Evolutionary conservation across 371 early-diverging fungal species (phyloP).

Genomic region (Entomophthora muscae): DNA sequence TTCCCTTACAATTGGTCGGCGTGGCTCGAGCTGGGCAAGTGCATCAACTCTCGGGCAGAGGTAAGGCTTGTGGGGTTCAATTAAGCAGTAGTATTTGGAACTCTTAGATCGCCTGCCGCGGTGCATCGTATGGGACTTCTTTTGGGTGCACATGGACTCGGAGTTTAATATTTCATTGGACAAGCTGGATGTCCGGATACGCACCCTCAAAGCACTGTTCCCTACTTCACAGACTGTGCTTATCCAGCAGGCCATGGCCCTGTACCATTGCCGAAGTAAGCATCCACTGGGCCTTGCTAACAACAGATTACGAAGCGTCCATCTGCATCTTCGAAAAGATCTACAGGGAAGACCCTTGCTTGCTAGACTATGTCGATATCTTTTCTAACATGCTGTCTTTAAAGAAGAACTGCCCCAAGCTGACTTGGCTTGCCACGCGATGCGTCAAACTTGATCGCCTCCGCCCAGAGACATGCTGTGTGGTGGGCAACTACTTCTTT

Average conservation of each 20-base stretch:
- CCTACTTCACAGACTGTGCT: not conserved
- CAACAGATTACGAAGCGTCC: not conserved
- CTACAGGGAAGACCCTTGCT: conserved; percentile 40
- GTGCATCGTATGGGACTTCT: not conserved
- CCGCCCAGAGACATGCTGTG: conserved; percentile 73
- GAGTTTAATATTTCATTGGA: not conserved
- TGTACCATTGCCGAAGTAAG: not conserved
- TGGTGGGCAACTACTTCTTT: conserved; percentile 83
- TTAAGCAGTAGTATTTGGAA: not conserved
- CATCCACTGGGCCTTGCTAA: conserved; percentile 22
- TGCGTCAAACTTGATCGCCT: conserved; percentile 57
- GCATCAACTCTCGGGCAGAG: conserved; percentile 26
- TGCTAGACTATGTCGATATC: conserved; percentile 70
- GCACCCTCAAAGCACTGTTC: not conserved
- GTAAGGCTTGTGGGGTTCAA: conserved; percentile 14
- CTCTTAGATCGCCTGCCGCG: not conserved
- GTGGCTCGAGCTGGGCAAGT: conserved; percentile 57
- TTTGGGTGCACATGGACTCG: not conserved
- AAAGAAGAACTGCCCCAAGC: conserved; percentile 38
- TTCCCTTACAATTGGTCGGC: conserved; percentile 82
- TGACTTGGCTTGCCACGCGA: conserved; percentile 64
- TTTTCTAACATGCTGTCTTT: conserved; percentile 84
- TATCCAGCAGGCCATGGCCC: not conserved
- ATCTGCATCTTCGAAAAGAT: conserved; percentile 36
- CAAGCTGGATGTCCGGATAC: not conserved